These are phyloP conservation scores for Ustilago crameri DNA, from an alignment of 1,284 basidiomycete species.

Conservation along the genomic window DNA sequence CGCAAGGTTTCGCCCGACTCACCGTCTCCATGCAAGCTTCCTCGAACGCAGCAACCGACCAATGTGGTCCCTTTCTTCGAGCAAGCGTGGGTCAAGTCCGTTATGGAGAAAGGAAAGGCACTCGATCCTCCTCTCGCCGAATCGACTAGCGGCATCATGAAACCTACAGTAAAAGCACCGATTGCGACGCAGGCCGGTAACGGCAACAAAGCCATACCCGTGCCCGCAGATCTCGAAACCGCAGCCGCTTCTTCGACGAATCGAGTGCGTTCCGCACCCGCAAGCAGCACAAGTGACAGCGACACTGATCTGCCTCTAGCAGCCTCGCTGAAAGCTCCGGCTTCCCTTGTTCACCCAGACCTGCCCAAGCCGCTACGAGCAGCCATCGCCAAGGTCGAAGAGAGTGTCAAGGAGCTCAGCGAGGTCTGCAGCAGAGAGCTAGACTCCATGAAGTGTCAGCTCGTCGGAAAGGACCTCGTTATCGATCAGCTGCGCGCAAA, in stretches of 20 bases:
- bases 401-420: conserved; percentile 11
- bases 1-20: neutral
- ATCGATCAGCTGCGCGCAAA: conserved; percentile 19
- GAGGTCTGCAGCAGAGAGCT: conserved; percentile 11
- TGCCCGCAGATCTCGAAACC: neutral
- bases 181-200: neutral
- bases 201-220: neutral
- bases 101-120: neutral
- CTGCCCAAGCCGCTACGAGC: neutral
- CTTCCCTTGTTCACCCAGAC: neutral
- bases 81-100: neutral
- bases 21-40: neutral
- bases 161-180: neutral
- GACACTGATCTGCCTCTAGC: conserved; percentile 19
- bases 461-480: conserved; percentile 12
- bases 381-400: neutral
- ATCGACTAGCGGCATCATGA: neutral
- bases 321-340: neutral
- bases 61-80: conserved; percentile 7
- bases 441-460: conserved; percentile 4
- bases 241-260: neutral
- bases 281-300: conserved; percentile 8
- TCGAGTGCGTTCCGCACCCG: neutral
- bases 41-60: neutral
- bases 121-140: neutral